A percentile compares a stretch with the other conserved stretches of the same genome.
These are phyloP conservation scores for Suhomyces bolitotheri DNA, from an alignment of 1,139 yeast genomes.

Conservation along the genomic window DNA sequence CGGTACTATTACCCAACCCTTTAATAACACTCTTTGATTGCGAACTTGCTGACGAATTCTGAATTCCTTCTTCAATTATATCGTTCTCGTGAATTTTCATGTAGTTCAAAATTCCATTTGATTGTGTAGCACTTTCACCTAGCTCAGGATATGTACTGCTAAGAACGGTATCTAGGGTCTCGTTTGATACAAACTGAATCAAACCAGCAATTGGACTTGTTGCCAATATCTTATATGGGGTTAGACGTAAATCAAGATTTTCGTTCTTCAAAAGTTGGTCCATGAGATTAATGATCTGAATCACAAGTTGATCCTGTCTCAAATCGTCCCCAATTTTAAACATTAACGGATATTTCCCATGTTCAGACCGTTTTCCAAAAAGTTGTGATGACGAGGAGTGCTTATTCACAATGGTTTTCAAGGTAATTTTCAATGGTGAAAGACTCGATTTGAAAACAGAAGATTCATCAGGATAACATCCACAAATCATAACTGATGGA, in stretches of 20 bases:
- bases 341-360: slow-evolving; percentile 76
- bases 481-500: slow-evolving; percentile 66
- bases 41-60: not conserved
- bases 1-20: slow-evolving; percentile 4
- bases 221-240: slow-evolving; percentile 89
- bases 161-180: slow-evolving; percentile 80
- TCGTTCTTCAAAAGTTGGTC: slow-evolving; percentile 86
- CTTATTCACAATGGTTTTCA: slow-evolving; percentile 52
- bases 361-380: slow-evolving; percentile 35
- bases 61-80: not conserved
- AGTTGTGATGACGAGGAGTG: slow-evolving; percentile 29
- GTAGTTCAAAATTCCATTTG: slow-evolving; percentile 68
- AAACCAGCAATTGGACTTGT: slow-evolving; percentile 91
- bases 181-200: slow-evolving; percentile 89
- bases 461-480: slow-evolving; percentile 77
- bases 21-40: slow-evolving; percentile 5
- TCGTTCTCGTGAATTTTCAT: slow-evolving; percentile 40
- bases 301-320: slow-evolving; percentile 93
- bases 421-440: slow-evolving; percentile 81
- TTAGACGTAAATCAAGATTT: slow-evolving; percentile 80
- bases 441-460: slow-evolving; percentile 88
- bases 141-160: slow-evolving; percentile 54
- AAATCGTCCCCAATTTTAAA: slow-evolving; percentile 96
- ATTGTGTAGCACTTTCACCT: slow-evolving; percentile 11
- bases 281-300: slow-evolving; percentile 89